Evolutionary conservation across 768 basidiomycete species (phyloP).

Genomic region (Boletus bicolor): DNA sequence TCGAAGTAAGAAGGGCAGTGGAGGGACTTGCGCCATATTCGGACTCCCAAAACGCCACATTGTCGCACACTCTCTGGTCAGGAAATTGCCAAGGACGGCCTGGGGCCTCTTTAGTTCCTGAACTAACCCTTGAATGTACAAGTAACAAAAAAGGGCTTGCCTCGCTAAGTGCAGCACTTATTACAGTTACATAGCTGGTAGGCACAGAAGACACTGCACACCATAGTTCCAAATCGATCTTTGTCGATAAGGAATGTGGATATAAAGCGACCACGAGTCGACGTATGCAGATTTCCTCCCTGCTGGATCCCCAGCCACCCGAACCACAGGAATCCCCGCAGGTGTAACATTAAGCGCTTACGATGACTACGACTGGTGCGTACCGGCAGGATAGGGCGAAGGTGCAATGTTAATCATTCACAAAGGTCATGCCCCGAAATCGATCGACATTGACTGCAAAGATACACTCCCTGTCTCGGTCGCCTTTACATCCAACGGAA

Average conservation of each 20-base stretch:
- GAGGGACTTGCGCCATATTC: no score
- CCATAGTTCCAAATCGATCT: not conserved
- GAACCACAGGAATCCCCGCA: not conserved
- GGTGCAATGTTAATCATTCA: not conserved
- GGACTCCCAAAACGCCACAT: no score
- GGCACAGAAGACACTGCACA: not conserved
- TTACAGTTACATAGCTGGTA: no score
- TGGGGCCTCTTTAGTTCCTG: no score
- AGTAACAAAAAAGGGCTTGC: no score
- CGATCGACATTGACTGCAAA: slow-evolving; percentile 7
- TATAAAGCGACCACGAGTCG: not conserved
- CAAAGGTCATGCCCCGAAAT: not conserved
- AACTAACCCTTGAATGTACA: no score
- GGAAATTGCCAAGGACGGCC: no score
- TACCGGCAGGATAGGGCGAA: not conserved
- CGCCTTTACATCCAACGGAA: slow-evolving; percentile 2
- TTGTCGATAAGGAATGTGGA: not conserved
- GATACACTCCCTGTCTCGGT: slow-evolving; percentile 2
- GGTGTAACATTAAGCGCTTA: not conserved
- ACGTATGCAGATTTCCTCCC: not conserved
- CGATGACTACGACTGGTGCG: not conserved
- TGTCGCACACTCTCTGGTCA: no score
- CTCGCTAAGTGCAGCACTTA: no score
- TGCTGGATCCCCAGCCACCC: not conserved
- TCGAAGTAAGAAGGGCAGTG: no score